Conservation (phyloP, 2,329 filamentous ascomycete genomes). For the Corinectria fuckeliana region DNA sequence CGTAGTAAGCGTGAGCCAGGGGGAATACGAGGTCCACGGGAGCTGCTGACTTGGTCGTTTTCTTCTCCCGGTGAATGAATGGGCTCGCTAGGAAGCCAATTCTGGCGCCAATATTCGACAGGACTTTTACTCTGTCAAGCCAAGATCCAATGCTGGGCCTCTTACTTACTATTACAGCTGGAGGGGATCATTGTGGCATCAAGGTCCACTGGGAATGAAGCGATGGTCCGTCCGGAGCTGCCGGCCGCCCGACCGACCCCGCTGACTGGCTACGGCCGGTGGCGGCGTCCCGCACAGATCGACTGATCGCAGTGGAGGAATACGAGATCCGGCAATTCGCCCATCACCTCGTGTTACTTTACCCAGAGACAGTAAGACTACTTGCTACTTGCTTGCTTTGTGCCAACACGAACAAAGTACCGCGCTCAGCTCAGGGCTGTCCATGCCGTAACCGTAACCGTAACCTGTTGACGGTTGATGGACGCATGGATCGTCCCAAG, state of each 20-base stretch:
- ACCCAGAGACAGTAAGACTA: not conserved
- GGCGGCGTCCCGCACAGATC: slow-evolving; percentile 14
- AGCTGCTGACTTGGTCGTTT: not conserved
- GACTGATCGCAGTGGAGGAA: slow-evolving; percentile 31
- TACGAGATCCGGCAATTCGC: slow-evolving; percentile 35
- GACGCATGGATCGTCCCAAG: not conserved
- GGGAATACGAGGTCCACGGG: not conserved
- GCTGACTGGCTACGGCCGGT: not conserved
- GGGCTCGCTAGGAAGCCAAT: too few species aligned
- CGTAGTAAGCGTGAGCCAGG: not conserved
- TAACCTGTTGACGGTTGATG: not conserved
- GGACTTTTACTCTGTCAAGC: not conserved
- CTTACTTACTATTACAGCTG: not conserved
- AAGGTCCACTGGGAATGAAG: too few species aligned
- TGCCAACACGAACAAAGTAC: slow-evolving; percentile 3
- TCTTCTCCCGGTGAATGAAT: too few species aligned
- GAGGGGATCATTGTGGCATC: too few species aligned
- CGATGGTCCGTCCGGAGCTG: slow-evolving; percentile 1
- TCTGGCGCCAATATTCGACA: not conserved
- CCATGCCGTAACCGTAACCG: slow-evolving; percentile 5
- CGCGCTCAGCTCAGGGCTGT: slow-evolving; percentile 1
- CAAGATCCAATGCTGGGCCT: too few species aligned
- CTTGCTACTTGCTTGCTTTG: too few species aligned
- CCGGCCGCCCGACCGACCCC: too few species aligned
- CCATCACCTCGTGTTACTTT: slow-evolving; percentile 35